phyloP scores from a whole-genome alignment of 805 yeast species.

The Candida maesae region DNA sequence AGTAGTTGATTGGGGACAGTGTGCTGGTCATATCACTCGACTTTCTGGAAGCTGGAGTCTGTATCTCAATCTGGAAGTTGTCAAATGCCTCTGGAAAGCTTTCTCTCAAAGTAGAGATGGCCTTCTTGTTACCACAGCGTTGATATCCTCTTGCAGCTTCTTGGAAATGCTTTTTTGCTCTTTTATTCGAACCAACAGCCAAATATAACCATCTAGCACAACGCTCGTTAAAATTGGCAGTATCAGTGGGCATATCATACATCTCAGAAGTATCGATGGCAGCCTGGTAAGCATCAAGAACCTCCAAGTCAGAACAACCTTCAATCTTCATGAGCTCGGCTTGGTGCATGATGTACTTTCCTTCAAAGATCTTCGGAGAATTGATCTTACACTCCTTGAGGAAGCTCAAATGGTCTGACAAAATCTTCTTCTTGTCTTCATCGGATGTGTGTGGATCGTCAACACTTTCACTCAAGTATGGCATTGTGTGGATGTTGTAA shows the following conservation, averaged over 20 bases:
- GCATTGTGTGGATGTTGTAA: constrained; percentile 6
- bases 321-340: constrained; percentile 31
- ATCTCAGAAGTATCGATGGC: constrained; percentile 38
- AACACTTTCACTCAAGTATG: constrained; percentile 1
- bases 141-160: constrained; percentile 36
- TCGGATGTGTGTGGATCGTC: constrained; percentile 24
- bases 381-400: constrained; percentile 34
- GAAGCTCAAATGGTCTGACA: constrained; percentile 24
- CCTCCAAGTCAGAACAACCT: constrained; percentile 31
- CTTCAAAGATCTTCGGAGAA: constrained; percentile 36
- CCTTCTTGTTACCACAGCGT: constrained; percentile 27
- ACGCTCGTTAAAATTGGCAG: constrained; percentile 37
- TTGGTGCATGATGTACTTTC: constrained; percentile 34
- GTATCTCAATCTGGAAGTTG: constrained; percentile 27
- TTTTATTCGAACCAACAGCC: constrained; percentile 22
- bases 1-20: constrained; percentile 27
- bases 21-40: constrained; percentile 11
- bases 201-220: constrained; percentile 37
- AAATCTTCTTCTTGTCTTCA: constrained; percentile 22
- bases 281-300: constrained; percentile 42
- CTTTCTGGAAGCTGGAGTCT: constrained; percentile 10
- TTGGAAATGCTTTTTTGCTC: constrained; percentile 35
- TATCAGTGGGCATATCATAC: constrained; percentile 34
- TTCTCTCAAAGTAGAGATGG: constrained; percentile 26
- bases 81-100: constrained; percentile 29